These are phyloP conservation scores for Thinopyrum elongatum DNA, from an alignment of 176 grass and related monocot genomes.

Conservation along the genomic window DNA sequence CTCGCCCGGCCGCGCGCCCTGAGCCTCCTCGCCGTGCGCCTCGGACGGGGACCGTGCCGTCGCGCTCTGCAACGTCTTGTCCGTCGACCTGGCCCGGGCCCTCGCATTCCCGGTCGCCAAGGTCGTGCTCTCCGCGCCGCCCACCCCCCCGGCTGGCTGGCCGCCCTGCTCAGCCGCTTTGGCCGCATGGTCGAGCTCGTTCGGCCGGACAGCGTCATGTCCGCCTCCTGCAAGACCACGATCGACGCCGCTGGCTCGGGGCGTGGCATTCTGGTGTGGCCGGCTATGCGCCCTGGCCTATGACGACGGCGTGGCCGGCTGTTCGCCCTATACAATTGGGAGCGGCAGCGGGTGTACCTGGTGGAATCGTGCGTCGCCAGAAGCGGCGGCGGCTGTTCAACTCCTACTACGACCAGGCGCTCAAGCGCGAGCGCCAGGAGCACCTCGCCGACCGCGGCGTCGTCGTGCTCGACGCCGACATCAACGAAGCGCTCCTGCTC, in stretches of 20 bases:
- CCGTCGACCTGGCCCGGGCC: not conserved
- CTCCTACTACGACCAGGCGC: constrained; percentile 74
- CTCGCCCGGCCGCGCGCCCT: too few relatives aligned
- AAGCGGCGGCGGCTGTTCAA: too few relatives aligned
- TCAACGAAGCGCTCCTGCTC: constrained; percentile 66
- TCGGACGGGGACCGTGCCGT: not conserved
- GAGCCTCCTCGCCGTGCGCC: not conserved
- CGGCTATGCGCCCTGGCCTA: too few relatives aligned
- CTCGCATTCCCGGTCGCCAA: not conserved
- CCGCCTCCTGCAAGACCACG: too few relatives aligned
- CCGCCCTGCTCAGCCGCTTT: not conserved
- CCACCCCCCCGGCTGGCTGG: not conserved
- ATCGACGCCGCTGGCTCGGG: too few relatives aligned
- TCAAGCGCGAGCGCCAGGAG: constrained; percentile 77
- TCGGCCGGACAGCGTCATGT: too few relatives aligned
- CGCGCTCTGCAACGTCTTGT: not conserved
- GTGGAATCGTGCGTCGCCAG: too few relatives aligned
- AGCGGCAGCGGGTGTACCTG: too few relatives aligned
- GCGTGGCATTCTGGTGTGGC: too few relatives aligned
- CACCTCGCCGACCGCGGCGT: constrained; percentile 57
- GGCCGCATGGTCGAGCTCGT: too few relatives aligned
- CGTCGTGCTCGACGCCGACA: constrained; percentile 73
- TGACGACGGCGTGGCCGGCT: too few relatives aligned
- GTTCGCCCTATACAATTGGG: too few relatives aligned
- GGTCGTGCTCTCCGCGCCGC: not conserved